Conservation (phyloP, 78 protist species). For the Cavenderia fasciculata region DNA sequence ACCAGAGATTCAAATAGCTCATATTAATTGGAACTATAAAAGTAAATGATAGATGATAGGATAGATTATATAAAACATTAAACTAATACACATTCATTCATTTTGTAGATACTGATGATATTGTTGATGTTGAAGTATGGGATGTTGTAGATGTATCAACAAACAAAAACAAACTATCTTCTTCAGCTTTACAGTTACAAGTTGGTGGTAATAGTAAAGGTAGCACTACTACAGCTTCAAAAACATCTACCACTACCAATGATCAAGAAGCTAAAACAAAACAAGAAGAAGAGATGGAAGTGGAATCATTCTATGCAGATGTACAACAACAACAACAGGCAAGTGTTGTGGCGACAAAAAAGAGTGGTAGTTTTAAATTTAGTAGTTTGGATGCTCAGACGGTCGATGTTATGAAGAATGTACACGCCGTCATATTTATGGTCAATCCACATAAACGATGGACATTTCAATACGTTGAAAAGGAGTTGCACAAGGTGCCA, state of each 20-base stretch:
- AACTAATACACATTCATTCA: background rate
- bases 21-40: conserved; percentile 79
- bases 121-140: conserved; percentile 79
- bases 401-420: conserved; percentile 54
- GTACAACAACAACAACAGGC: background rate
- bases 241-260: too few relatives aligned
- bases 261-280: too few relatives aligned
- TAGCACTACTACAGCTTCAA: too few relatives aligned
- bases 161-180: background rate
- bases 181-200: conserved; percentile 5
- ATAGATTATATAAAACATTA: background rate
- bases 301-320: background rate
- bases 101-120: conserved; percentile 64
- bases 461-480: conserved; percentile 56
- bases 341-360: background rate
- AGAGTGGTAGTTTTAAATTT: conserved; percentile 52
- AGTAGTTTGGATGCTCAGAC: conserved; percentile 55
- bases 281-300: background rate
- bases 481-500: conserved; percentile 50
- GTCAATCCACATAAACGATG: conserved; percentile 64
- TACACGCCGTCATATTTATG: conserved; percentile 52
- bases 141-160: conserved; percentile 74
- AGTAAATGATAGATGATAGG: conserved; percentile 16
- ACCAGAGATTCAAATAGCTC: conserved; percentile 69
- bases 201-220: too few relatives aligned